Evolutionary conservation across 352 stramenopile genomes (phyloP).

Genomic region (Phytopythium kandeliae): DNA sequence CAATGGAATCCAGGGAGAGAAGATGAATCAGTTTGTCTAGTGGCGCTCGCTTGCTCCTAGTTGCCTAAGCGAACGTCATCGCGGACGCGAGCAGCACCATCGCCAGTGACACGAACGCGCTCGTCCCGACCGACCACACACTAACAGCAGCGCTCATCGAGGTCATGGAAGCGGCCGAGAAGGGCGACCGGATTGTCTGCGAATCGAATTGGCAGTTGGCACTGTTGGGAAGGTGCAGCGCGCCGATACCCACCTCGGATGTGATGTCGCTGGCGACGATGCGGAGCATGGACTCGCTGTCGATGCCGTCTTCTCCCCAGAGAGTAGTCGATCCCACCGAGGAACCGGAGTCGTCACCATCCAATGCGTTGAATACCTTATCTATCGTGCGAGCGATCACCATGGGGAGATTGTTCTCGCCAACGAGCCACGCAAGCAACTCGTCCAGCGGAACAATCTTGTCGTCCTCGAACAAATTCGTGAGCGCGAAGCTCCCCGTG

Average conservation of each 20-base stretch:
- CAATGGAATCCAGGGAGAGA: not conserved
- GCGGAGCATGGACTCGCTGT: not conserved
- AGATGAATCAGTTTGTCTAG: no score
- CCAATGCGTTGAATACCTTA: conserved; percentile 6
- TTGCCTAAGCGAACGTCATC: not conserved
- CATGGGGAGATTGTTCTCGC: conserved; percentile 18
- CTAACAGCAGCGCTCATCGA: not conserved
- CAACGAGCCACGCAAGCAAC: conserved; percentile 18
- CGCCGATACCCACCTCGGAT: conserved; percentile 7
- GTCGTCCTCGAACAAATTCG: conserved; percentile 27
- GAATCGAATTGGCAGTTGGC: conserved; percentile 19
- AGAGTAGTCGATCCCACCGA: no score
- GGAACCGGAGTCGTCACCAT: not conserved
- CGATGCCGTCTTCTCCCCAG: no score
- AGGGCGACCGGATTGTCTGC: conserved; percentile 16
- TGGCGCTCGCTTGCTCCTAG: not conserved
- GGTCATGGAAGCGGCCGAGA: conserved; percentile 4
- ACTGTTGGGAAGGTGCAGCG: conserved; percentile 22
- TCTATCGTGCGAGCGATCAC: conserved; percentile 11
- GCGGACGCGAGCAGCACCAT: not conserved
- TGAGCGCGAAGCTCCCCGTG: conserved; percentile 15
- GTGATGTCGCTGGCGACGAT: not conserved
- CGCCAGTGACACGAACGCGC: not conserved
- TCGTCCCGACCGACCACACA: not conserved
- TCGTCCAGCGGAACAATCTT: conserved; percentile 25